Conservation (phyloP, 148 eudicot species). For the Dysphania ambrosioides region DNA sequence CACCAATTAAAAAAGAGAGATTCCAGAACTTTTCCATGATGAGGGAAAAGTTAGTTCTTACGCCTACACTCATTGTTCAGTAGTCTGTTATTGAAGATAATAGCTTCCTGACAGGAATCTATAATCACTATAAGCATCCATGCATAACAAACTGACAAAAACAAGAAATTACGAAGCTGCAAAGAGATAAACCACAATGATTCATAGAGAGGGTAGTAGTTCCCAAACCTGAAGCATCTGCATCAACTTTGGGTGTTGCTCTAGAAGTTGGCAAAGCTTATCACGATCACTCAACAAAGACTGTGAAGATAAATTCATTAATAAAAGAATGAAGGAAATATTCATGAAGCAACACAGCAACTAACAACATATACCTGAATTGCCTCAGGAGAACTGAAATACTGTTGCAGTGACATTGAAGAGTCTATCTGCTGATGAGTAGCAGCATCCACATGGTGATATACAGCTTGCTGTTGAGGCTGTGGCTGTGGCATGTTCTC, state of each 20-base stretch:
- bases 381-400: slow-evolving; percentile 89
- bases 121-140: neutral
- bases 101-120: neutral
- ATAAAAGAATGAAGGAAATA: slow-evolving; percentile 15
- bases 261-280: slow-evolving; percentile 87
- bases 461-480: slow-evolving; percentile 42
- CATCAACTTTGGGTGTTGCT: slow-evolving; percentile 96
- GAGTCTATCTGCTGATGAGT: slow-evolving; percentile 62
- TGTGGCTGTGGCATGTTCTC: slow-evolving; percentile 41
- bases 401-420: slow-evolving; percentile 70
- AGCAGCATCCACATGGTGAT: slow-evolving; percentile 40
- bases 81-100: neutral
- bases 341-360: neutral
- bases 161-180: too few species aligned
- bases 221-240: slow-evolving; percentile 88
- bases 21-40: neutral
- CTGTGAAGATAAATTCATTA: slow-evolving; percentile 35
- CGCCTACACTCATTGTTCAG: neutral
- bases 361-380: slow-evolving; percentile 57
- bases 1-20: neutral
- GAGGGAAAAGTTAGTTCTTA: neutral
- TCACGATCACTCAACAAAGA: slow-evolving; percentile 87
- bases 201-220: neutral
- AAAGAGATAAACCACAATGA: neutral
- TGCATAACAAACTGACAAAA: neutral